These are phyloP conservation scores for Trametes polyzona DNA, from an alignment of 1,284 basidiomycete species.

Conservation along the genomic window DNA sequence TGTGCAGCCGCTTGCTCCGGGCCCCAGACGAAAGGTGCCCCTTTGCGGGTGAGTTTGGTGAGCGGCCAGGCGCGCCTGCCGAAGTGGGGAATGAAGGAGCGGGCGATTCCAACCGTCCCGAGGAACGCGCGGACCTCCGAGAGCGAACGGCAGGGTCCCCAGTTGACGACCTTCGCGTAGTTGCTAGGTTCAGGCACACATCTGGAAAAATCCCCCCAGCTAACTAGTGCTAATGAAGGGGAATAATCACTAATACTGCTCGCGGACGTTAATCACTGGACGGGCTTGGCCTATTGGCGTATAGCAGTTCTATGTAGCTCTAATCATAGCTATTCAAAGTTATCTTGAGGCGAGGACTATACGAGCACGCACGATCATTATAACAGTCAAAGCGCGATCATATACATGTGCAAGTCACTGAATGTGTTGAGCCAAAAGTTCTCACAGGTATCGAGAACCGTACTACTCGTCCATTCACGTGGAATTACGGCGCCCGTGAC, in stretches of 20 bases:
- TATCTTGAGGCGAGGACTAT: neutral
- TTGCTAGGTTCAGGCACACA: conserved; percentile 23
- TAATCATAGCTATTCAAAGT: neutral
- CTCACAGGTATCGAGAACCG: conserved; percentile 37
- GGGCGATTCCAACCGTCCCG: conserved; percentile 23
- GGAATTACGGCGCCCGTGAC: conserved; percentile 21
- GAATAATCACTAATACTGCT: too few species aligned
- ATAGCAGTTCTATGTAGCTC: neutral
- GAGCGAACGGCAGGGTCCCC: conserved; percentile 24
- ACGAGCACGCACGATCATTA: neutral
- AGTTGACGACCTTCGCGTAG: conserved; percentile 29
- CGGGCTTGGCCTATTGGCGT: too few species aligned
- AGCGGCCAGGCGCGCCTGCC: conserved; percentile 12
- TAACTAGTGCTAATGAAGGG: neutral
- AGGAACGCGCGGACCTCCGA: conserved; percentile 30
- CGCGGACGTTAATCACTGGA: too few species aligned
- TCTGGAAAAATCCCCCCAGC: neutral
- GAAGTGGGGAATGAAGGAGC: conserved; percentile 28
- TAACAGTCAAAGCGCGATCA: neutral
- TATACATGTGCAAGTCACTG: conserved; percentile 33
- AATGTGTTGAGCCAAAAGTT: conserved; percentile 37
- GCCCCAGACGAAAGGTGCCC: conserved; percentile 25
- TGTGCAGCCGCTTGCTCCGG: conserved; percentile 25
- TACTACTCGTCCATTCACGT: conserved; percentile 36
- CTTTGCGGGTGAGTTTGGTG: conserved; percentile 31